Base-by-base conservation (phyloP, 192 early-diverging fungal species). In the Paraglomus occultum region DNA sequence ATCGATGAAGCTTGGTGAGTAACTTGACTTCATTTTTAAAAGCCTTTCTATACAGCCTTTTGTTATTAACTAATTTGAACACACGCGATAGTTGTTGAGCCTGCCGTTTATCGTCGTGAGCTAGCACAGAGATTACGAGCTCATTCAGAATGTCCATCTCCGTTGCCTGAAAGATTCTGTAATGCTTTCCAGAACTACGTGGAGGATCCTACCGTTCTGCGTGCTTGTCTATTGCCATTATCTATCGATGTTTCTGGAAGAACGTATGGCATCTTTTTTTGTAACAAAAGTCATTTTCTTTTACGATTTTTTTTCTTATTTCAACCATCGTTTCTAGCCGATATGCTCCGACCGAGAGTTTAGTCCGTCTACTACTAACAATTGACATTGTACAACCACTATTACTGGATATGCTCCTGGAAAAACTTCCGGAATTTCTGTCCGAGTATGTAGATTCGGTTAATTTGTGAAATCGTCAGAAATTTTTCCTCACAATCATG, bases 371-470 rank as follows among this genome's bases (percentile, higher is more conserved):
- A 9, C 61, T 91, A 51, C 67, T 91, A 22, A 77, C 81, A 2
- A 79, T 90, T 5, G 87, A 90, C 49, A 54, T 73, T 17, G 45
- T 91, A 22, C 90, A 91, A 54, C 67, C 85, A 0, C 80, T 75
- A 6, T 67, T 90, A 4, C 77, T 87, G 8, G 54, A 67, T 14
- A 67, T 76, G 47, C 72, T 89, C 8, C 73, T 90, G 63, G 87
- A 90, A 45, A 81, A 79, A 65, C 74, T 90, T 23, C 82, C 87
- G 12, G 89, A 89, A 61, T 85, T 82, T 57, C 80, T 82, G 38
- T 75, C 78, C 64, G 71, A 76, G 71, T 64, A 70, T 48, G 50
- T 0, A 8, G 6, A 11, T 22, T n/a, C 8, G 14, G 9, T 22
- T 18, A 18, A 38, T 10, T 9, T n/a, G 8, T 8, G 20, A 8